Conservation (phyloP, 441 rosid genomes). For the Geranium incanum region DNA sequence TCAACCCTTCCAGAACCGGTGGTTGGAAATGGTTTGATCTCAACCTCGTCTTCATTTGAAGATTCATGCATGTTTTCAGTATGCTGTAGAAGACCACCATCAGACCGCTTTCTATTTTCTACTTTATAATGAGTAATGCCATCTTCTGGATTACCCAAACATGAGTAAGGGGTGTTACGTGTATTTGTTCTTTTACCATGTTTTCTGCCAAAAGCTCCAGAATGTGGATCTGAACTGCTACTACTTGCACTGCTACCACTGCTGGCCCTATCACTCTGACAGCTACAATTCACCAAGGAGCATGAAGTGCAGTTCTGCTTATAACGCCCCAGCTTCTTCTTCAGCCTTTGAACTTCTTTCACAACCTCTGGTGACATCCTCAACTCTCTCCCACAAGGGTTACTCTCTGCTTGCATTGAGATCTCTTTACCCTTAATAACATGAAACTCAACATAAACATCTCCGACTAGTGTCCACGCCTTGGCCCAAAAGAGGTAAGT, state of each 20-base stretch:
- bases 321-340: conserved; percentile 55
- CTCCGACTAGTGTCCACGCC: conserved; percentile 89
- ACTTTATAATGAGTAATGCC: conserved; percentile 23
- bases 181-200: conserved; percentile 42
- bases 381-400: conserved; percentile 40
- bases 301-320: conserved; percentile 68
- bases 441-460: conserved; percentile 74
- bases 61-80: conserved; percentile 22
- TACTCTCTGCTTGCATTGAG: conserved; percentile 33
- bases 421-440: conserved; percentile 46
- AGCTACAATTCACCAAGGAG: conserved; percentile 85
- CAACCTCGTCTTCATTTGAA: conserved; percentile 18
- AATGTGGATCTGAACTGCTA: conserved; percentile 41
- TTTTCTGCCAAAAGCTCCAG: conserved; percentile 45
- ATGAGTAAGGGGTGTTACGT: conserved; percentile 29
- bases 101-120: conserved; percentile 22
- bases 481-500: conserved; percentile 78
- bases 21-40: conserved; percentile 15
- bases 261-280: conserved; percentile 86
- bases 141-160: conserved; percentile 32
- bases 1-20: conserved; percentile 16
- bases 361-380: conserved; percentile 75
- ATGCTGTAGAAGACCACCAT: conserved; percentile 12
- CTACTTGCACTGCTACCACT: conserved; percentile 92
- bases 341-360: conserved; percentile 81